Percentiles rank a stretch among this genome's conserved stretches.
Conservation (phyloP, 2,329 filamentous ascomycete genomes). For the Hypoxylon sp. region DNA sequence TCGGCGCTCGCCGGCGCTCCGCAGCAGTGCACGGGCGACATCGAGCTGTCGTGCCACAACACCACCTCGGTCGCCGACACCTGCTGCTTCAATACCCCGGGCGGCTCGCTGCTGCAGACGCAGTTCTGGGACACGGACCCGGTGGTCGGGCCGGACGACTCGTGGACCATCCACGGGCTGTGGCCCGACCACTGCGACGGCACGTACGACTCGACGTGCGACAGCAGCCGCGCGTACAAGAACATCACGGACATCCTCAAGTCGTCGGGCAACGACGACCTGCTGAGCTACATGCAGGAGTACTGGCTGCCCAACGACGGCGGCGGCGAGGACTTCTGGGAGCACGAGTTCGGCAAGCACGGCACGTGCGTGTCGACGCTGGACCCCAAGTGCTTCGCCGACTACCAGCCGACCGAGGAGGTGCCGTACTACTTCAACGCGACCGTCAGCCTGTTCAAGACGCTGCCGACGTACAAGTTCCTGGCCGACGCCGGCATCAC, state of each 20-base stretch:
- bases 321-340: constrained; percentile 71
- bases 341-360: constrained; percentile 79
- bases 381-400: constrained; percentile 69
- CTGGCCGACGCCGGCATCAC: constrained; percentile 68
- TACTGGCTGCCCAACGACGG: constrained; percentile 77
- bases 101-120: constrained; percentile 75
- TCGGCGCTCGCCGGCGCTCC: constrained; percentile 18
- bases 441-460: constrained; percentile 71
- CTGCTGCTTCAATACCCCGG: constrained; percentile 78
- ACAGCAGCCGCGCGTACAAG: constrained; percentile 65
- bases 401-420: constrained; percentile 68
- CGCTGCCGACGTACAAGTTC: constrained; percentile 69
- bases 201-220: constrained; percentile 72
- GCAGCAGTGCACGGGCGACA: constrained; percentile 15
- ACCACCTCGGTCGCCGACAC: constrained; percentile 54
- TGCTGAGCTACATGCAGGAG: constrained; percentile 70
- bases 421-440: constrained; percentile 74
- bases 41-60: constrained; percentile 37
- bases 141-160: constrained; percentile 69
- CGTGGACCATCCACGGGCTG: constrained; percentile 78
- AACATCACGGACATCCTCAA: constrained; percentile 71
- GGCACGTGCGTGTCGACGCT: constrained; percentile 77
- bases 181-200: constrained; percentile 75
- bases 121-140: constrained; percentile 80
- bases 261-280: constrained; percentile 52